Percentiles rank a stretch among this genome's conserved stretches.
These are phyloP conservation scores for Botrytis elliptica DNA, from an alignment of 2,329 filamentous ascomycete species.

Conservation along the genomic window DNA sequence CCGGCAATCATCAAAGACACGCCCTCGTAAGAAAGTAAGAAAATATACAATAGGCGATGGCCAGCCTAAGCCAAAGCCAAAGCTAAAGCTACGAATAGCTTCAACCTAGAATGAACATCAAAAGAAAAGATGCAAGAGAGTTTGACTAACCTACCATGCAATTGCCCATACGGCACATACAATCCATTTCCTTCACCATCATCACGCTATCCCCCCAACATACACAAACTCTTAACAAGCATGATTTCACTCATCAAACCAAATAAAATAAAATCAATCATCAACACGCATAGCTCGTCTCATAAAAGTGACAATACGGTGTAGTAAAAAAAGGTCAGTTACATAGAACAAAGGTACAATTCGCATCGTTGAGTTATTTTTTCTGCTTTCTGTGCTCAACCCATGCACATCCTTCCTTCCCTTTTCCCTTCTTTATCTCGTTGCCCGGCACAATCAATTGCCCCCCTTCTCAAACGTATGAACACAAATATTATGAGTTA, in stretches of 20 bases:
- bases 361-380: slow-evolving; percentile 22
- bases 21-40: not conserved
- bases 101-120: not conserved
- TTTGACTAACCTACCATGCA: not conserved
- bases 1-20: too few relatives aligned
- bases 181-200: not conserved
- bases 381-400: slow-evolving; percentile 18
- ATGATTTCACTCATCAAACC: slow-evolving; percentile 1
- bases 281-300: not conserved
- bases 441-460: slow-evolving; percentile 16
- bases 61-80: not conserved
- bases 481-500: slow-evolving; percentile 15
- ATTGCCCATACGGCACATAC: not conserved
- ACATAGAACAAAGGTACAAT: slow-evolving; percentile 24
- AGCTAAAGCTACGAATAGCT: not conserved
- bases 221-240: not conserved
- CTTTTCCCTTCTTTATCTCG: slow-evolving; percentile 6
- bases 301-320: slow-evolving; percentile 10
- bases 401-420: slow-evolving; percentile 4
- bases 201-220: not conserved
- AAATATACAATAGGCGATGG: not conserved
- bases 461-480: slow-evolving; percentile 13
- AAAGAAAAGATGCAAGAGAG: not conserved
- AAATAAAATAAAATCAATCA: slow-evolving; percentile 7
- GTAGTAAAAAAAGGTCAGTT: slow-evolving; percentile 21